Percentiles rank a stretch among this genome's conserved stretches.
These are phyloP conservation scores for Neurospora cerealis DNA, from an alignment of 495 filamentous ascomycete species.

Conservation along the genomic window DNA sequence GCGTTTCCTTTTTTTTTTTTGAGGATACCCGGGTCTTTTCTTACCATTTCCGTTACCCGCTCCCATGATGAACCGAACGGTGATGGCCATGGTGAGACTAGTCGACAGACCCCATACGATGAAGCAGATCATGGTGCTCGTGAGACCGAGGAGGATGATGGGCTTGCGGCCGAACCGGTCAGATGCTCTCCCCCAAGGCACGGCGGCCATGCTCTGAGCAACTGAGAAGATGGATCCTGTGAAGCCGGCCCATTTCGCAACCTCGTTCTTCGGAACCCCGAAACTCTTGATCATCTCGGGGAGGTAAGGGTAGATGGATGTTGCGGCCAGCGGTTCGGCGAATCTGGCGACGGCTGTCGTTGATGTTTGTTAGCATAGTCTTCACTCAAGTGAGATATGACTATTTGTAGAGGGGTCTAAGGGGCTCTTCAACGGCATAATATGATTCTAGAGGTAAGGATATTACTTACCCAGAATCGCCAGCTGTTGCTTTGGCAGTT, in stretches of 20 bases:
- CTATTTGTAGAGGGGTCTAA: neutral
- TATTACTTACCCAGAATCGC: conserved; percentile 53
- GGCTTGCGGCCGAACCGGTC: conserved; percentile 69
- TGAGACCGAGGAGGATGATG: conserved; percentile 57
- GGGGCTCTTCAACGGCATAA: neutral
- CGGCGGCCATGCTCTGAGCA: conserved; percentile 61
- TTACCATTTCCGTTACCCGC: conserved; percentile 54
- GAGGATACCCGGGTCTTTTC: conserved; percentile 2
- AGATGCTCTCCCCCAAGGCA: conserved; percentile 70
- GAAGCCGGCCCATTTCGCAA: conserved; percentile 70
- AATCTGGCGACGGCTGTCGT: conserved; percentile 62
- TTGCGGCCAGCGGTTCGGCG: conserved; percentile 75
- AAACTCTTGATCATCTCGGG: conserved; percentile 82
- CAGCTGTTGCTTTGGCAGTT: conserved; percentile 38
- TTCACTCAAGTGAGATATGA: neutral
- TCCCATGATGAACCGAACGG: conserved; percentile 57
- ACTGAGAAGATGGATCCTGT: conserved; percentile 64
- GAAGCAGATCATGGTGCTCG: conserved; percentile 62
- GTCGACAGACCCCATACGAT: conserved; percentile 71
- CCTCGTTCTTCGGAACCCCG: conserved; percentile 56
- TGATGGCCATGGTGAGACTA: conserved; percentile 60
- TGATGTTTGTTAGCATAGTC: conserved; percentile 14
- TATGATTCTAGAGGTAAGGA: neutral
- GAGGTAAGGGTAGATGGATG: conserved; percentile 82
- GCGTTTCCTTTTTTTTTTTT: neutral